phyloP scores from a whole-genome alignment of 495 filamentous ascomycete species.

The Penicillium ucsense region DNA sequence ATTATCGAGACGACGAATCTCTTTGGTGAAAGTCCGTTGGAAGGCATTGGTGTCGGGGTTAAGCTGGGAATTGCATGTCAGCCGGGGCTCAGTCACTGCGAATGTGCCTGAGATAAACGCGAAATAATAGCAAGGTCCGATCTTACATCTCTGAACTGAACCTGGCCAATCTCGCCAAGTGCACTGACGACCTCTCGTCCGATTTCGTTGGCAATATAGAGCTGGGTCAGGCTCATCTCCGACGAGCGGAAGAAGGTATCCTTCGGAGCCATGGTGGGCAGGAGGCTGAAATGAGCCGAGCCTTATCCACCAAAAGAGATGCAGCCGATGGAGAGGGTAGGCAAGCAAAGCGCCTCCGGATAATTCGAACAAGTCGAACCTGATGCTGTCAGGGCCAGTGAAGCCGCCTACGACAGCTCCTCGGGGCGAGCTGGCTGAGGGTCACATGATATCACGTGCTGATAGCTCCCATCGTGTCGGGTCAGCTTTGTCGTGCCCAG shows the following conservation, averaged over 20 bases:
- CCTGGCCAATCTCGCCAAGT: constrained; percentile 85
- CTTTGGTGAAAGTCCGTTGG: constrained; percentile 92
- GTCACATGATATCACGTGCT: constrained; percentile 16
- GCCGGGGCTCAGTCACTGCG: not conserved
- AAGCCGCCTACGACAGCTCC: constrained; percentile 4
- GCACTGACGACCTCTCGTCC: constrained; percentile 95
- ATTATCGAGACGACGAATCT: constrained; percentile 95
- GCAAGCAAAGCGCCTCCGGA: not conserved
- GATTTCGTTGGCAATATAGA: constrained; percentile 98
- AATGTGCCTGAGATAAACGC: too few species aligned
- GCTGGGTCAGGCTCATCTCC: constrained; percentile 99
- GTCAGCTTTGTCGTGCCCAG: too few species aligned
- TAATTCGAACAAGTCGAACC: constrained; percentile 10
- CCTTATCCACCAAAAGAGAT: constrained; percentile 15
- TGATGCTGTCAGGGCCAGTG: constrained; percentile 1
- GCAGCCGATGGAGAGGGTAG: constrained; percentile 3
- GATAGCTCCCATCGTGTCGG: not conserved
- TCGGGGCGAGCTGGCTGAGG: constrained; percentile 14
- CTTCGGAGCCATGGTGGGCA: constrained; percentile 44
- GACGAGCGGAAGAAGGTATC: constrained; percentile 98
- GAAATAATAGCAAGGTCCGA: not conserved
- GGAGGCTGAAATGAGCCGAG: constrained; percentile 19
- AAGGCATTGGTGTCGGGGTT: constrained; percentile 90
- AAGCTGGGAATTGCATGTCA: constrained; percentile 44
- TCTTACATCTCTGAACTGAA: constrained; percentile 95